Base-by-base conservation (phyloP, 192 early-diverging fungal species). In the Gigaspora rosea region DNA sequence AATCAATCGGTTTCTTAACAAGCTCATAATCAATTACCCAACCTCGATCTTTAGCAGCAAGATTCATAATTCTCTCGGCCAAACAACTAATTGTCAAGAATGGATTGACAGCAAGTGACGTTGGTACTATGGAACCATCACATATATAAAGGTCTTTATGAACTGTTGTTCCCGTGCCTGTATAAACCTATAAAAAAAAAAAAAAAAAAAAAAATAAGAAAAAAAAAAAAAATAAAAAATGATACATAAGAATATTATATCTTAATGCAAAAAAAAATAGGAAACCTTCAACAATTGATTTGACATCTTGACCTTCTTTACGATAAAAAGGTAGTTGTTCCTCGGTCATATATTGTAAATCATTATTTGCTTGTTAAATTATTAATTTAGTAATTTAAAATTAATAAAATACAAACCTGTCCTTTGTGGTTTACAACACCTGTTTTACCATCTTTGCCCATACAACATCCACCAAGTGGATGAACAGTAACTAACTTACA, bases 391-490 rank as follows among this genome's bases (percentile, higher is more conserved):
- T 41, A 7, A 41, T 41, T 41, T 2, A 41, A 41, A 41, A 27
- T 27, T 27, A 41, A 41, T 7, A 6, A 3, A 12, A 12, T 51
- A 74, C 20, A 72, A 36, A 78, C 78, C 27, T 85, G 84, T 9
- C 85, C 85, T 75, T 86, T 86, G 71, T 86, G 82, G 71, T 86
- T 86, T 61, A 82, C 79, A 9, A 82, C 85, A 57, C 85, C 85
- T 10, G 58, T 57, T 22, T 75, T 74, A 15, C 77, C 84, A 57
- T 74, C 66, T 47, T 75, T 74, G 9, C 71, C 85, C 46, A 85
- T 82, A 57, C 71, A 46, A 71, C 84, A 85, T 9, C 85, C 85
- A 51, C 85, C 85, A 48, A 86, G 74, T 6, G 85, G 85, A 52
- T 86, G 85, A 11, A 86, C 85, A 10, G 82, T 86, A 47, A 86